Base-by-base conservation (phyloP, 208 protist genomes). In the Trypanosoma caninum region DNA sequence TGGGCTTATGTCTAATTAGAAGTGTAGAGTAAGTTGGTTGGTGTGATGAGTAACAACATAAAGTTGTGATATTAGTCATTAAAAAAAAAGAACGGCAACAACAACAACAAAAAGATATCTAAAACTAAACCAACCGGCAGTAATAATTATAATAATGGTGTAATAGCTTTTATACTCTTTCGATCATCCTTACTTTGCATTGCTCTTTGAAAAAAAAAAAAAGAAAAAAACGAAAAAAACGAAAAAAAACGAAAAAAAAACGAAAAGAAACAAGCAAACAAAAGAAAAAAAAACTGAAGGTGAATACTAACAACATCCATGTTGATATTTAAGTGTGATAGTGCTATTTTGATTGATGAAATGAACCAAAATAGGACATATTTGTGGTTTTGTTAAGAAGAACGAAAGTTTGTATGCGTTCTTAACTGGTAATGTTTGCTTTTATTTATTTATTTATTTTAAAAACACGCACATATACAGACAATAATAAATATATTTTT, bases 1-100 rank as follows among this genome's bases (percentile, higher is more conserved):
- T n/a, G n/a, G n/a, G n/a, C n/a, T n/a, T n/a, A n/a, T 50, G 55
- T 67, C 3, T 57, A 59, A 6, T 50, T 58, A 50, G 42, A 58
- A n/a, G 41, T 44, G 27, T 28, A 59, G 20, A 40, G 33, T 42
- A 9, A 58, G 7, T 25, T 53, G 11, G 22, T 40, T 51, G 7
- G 22, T 6, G 42, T 34, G 47, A 38, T 13, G 34, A 38, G 9
- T 13, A 13, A 38, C 7, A 14, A 14, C 7, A 14, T 38, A 14
- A 14, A 14, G 9, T 14, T 38, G 14, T 45, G 11, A 48, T 50
- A 6, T n/a, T n/a, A n/a, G n/a, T n/a, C n/a, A n/a, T n/a, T n/a
- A n/a, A n/a, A n/a, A n/a, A n/a, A n/a, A n/a, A n/a, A n/a, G n/a
- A n/a, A n/a, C n/a, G n/a, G n/a, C n/a, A n/a, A n/a, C n/a, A n/a